Conservation (phyloP, 1,284 basidiomycete species). For the Ganoderma lucidum region DNA sequence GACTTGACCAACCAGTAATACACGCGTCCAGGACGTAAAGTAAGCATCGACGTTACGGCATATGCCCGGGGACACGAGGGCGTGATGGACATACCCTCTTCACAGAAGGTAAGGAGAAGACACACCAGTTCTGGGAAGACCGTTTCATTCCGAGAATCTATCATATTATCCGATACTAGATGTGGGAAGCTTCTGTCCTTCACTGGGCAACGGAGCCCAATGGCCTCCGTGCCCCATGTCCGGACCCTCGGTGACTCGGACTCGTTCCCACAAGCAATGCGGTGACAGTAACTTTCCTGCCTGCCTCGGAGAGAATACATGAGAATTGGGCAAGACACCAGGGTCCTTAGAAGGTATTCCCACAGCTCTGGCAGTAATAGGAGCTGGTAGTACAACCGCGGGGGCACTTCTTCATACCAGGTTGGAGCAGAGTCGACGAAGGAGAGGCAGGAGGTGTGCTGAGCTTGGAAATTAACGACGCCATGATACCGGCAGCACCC, state of each 20-base stretch:
- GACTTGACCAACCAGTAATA: background rate
- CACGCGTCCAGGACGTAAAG: background rate
- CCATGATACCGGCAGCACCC: constrained; percentile 4
- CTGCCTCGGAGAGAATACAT: no score
- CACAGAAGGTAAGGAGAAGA: background rate
- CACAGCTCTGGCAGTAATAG: no score
- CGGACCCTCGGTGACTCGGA: no score
- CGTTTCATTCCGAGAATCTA: background rate
- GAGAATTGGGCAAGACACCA: no score
- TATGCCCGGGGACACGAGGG: background rate
- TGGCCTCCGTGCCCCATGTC: background rate
- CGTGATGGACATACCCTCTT: background rate
- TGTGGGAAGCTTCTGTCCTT: no score
- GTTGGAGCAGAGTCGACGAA: background rate
- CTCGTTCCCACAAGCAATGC: no score
- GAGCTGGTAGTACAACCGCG: background rate
- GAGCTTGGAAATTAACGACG: constrained; percentile 7
- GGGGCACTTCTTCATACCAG: constrained; percentile 5
- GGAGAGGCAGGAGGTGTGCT: background rate
- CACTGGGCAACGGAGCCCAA: no score
- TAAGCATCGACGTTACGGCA: background rate
- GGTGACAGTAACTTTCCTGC: no score
- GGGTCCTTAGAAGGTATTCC: no score
- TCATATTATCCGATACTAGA: no score
- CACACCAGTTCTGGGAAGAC: background rate